These are phyloP conservation scores for Fraxinus baroniana DNA, from an alignment of 305 asterid genomes.

Conservation along the genomic window DNA sequence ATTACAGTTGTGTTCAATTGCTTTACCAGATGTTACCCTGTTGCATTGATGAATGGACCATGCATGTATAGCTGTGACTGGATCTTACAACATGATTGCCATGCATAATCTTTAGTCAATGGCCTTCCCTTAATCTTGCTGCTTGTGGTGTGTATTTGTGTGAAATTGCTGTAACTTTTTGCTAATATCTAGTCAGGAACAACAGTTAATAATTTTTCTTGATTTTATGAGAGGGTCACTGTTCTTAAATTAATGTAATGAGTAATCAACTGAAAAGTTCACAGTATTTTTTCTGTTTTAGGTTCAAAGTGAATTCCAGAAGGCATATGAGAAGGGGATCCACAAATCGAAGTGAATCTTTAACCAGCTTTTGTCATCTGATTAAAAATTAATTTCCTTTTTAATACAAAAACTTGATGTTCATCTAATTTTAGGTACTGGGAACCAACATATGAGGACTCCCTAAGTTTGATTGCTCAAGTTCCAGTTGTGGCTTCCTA, in stretches of 20 bases:
- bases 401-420: conserved; percentile 23
- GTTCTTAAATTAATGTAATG: conserved; percentile 9
- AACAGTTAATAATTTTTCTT: neutral
- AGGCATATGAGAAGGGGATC: conserved; percentile 86
- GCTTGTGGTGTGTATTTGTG: conserved; percentile 17
- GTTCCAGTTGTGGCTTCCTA: conserved; percentile 72
- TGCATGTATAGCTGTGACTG: neutral
- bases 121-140: neutral
- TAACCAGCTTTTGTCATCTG: neutral
- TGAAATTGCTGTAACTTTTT: neutral
- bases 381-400: neutral
- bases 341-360: conserved; percentile 75
- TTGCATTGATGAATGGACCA: neutral
- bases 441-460: conserved; percentile 84
- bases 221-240: neutral
- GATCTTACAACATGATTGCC: conserved; percentile 7
- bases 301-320: conserved; percentile 88
- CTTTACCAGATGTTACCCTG: neutral
- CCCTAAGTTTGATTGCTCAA: conserved; percentile 84
- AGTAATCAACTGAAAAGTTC: conserved; percentile 18
- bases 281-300: conserved; percentile 25
- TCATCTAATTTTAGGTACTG: conserved; percentile 49
- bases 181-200: conserved; percentile 4
- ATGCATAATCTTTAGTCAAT: neutral
- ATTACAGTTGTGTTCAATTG: neutral